phyloP scores from a whole-genome alignment of 228 moss, liverwort and hornwort species.

The Sphagnum fallax region DNA sequence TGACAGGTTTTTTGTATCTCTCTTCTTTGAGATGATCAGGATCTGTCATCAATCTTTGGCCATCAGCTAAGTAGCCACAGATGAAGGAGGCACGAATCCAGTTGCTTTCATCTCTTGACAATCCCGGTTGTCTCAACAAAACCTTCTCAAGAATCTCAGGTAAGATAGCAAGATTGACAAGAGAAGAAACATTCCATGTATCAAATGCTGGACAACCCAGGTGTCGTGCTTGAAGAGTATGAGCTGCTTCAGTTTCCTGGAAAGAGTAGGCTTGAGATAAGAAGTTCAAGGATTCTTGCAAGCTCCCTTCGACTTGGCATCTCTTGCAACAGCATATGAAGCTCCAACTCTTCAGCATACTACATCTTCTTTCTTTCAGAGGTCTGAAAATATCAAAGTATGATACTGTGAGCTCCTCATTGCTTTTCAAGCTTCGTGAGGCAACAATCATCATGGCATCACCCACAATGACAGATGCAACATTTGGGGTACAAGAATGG shows the following conservation, averaged over 20 bases:
- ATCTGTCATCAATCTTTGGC: constrained; percentile 11
- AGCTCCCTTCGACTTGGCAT: constrained; percentile 3
- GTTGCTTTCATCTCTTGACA: not conserved
- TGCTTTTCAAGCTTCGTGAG: not conserved
- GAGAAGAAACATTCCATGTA: constrained; percentile 6
- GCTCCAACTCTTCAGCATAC: constrained; percentile 22
- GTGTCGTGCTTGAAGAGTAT: not conserved
- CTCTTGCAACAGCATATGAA: constrained; percentile 9
- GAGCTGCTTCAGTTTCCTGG: constrained; percentile 4
- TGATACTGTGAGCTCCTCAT: constrained; percentile 22
- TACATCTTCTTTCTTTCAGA: constrained; percentile 14
- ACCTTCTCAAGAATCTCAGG: constrained; percentile 10
- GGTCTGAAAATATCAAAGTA: constrained; percentile 35
- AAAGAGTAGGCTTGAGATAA: constrained; percentile 12
- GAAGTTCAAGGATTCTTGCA: not conserved
- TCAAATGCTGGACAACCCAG: not conserved
- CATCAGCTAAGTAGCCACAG: constrained; percentile 11
- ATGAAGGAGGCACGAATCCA: constrained; percentile 16
- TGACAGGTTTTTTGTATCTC: not conserved
- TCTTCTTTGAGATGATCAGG: constrained; percentile 7
- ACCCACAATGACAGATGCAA: constrained; percentile 10
- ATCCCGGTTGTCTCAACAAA: not conserved
- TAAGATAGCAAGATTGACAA: constrained; percentile 10
- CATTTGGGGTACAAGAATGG: constrained; percentile 25
- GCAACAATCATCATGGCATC: constrained; percentile 30